These are phyloP conservation scores for Bipolaris bicolor DNA, from an alignment of 2,329 filamentous ascomycete species.

Conservation along the genomic window DNA sequence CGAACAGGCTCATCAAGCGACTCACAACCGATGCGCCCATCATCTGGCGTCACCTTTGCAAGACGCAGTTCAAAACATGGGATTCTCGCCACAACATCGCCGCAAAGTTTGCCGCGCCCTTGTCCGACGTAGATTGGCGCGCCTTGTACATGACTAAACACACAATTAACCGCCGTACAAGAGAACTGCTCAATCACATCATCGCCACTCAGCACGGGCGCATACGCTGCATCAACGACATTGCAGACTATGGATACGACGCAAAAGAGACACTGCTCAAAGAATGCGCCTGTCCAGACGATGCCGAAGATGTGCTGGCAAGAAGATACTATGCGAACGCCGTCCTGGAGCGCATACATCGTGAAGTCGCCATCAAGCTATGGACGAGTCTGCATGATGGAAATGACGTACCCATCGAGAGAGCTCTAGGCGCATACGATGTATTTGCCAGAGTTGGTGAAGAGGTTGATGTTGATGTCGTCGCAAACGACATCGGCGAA, in stretches of 20 bases:
- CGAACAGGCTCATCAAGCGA: constrained; percentile 68
- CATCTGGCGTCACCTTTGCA: constrained; percentile 82
- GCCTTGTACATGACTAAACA: constrained; percentile 48
- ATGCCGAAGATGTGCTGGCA: constrained; percentile 75
- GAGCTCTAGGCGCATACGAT: constrained; percentile 81
- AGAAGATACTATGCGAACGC: constrained; percentile 77
- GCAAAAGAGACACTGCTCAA: constrained; percentile 81
- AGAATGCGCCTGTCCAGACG: constrained; percentile 66
- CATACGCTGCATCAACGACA: constrained; percentile 70
- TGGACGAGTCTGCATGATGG: constrained; percentile 68
- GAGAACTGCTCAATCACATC: constrained; percentile 65
- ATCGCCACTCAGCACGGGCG: constrained; percentile 73
- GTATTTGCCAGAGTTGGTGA: constrained; percentile 81
- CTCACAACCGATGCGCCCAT: constrained; percentile 73
- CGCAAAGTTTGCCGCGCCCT: constrained; percentile 50
- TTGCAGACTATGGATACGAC: constrained; percentile 80
- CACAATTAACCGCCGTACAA: constrained; percentile 43
- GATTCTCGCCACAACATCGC: constrained; percentile 53
- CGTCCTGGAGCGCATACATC: constrained; percentile 79
- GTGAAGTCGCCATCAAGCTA: constrained; percentile 76
- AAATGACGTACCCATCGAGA: constrained; percentile 68
- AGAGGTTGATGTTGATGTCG: constrained; percentile 73
- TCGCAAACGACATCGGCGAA: constrained; percentile 66
- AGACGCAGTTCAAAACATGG: constrained; percentile 75
- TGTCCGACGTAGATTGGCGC: constrained; percentile 75